phyloP scores from a whole-genome alignment of 2,329 filamentous ascomycete species.

The Phyllosticta citrichinensis region DNA sequence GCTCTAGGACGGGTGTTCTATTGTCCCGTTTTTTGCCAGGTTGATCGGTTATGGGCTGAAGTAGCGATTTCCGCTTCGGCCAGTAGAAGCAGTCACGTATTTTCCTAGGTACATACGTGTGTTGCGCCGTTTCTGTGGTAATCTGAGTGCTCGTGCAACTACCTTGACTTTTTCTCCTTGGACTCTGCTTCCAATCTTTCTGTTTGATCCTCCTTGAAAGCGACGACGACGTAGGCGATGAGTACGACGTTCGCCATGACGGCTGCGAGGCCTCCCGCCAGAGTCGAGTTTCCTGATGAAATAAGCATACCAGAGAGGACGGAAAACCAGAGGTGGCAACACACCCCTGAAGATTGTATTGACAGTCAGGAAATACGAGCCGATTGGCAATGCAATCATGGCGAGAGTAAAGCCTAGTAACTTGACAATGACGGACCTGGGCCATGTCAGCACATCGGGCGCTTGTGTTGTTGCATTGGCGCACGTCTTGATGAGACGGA shows the following conservation, averaged over 20 bases:
- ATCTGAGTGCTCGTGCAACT: background rate
- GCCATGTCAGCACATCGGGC: slow-evolving; percentile 3
- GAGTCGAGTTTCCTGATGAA: slow-evolving; percentile 69
- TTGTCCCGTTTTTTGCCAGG: background rate
- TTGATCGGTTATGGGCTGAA: background rate
- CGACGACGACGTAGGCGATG: slow-evolving; percentile 81
- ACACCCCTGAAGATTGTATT: slow-evolving; percentile 59
- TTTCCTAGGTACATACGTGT: background rate
- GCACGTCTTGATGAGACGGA: background rate
- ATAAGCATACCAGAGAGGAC: background rate
- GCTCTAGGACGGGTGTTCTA: background rate
- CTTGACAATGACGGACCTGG: slow-evolving; percentile 76
- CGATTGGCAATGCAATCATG: slow-evolving; percentile 81
- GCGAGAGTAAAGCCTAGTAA: slow-evolving; percentile 81
- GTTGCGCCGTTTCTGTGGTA: background rate
- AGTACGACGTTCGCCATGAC: slow-evolving; percentile 86
- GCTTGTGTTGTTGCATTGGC: background rate
- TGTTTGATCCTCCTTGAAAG: slow-evolving; percentile 72
- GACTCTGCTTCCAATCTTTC: slow-evolving; percentile 39
- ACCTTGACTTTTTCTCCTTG: slow-evolving; percentile 30
- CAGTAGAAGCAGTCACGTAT: background rate
- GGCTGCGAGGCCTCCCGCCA: slow-evolving; percentile 74
- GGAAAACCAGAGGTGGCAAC: background rate
- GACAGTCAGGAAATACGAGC: slow-evolving; percentile 77
- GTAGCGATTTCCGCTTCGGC: background rate